Evolutionary conservation across 2,329 filamentous ascomycete genomes (phyloP).

Genomic region (Colletotrichum siamense): DNA sequence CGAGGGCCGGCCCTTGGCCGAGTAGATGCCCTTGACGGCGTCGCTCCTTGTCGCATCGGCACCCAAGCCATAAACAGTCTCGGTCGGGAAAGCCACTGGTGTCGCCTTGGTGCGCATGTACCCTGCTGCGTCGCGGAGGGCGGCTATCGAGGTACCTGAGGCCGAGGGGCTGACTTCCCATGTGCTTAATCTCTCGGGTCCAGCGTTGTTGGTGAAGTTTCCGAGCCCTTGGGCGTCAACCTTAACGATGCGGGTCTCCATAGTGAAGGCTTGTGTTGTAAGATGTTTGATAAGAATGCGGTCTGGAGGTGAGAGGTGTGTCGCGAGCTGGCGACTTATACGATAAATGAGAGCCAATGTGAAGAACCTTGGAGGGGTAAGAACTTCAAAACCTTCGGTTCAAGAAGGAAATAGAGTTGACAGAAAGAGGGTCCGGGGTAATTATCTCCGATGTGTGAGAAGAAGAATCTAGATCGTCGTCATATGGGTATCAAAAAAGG

Average conservation of each 20-base stretch:
- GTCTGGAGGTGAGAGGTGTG: background rate
- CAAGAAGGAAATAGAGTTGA: background rate
- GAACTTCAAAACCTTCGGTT: background rate
- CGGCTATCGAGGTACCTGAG: constrained; percentile 34
- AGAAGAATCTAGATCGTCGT: background rate
- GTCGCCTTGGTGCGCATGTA: constrained; percentile 69
- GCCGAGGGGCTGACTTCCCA: constrained; percentile 45
- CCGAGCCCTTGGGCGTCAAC: constrained; percentile 39
- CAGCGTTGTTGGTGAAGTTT: constrained; percentile 33
- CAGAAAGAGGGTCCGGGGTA: constrained; percentile 7
- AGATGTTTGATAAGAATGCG: background rate
- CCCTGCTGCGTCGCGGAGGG: constrained; percentile 68
- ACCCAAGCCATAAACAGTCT: constrained; percentile 97
- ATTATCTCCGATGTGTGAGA: background rate
- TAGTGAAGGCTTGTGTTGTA: constrained; percentile 23
- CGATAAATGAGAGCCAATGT: constrained; percentile 7
- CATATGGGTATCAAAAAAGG: constrained; percentile 17
- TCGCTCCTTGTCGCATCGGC: constrained; percentile 88
- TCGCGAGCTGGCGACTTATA: constrained; percentile 19
- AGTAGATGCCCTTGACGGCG: constrained; percentile 90
- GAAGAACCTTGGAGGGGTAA: background rate
- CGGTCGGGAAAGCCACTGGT: constrained; percentile 94
- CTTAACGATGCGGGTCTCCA: constrained; percentile 46
- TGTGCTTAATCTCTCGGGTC: constrained; percentile 39
- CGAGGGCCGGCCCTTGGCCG: constrained; percentile 85